Conservation (phyloP, 805 yeast genomes). For the Phaffomyces antillensis region DNA sequence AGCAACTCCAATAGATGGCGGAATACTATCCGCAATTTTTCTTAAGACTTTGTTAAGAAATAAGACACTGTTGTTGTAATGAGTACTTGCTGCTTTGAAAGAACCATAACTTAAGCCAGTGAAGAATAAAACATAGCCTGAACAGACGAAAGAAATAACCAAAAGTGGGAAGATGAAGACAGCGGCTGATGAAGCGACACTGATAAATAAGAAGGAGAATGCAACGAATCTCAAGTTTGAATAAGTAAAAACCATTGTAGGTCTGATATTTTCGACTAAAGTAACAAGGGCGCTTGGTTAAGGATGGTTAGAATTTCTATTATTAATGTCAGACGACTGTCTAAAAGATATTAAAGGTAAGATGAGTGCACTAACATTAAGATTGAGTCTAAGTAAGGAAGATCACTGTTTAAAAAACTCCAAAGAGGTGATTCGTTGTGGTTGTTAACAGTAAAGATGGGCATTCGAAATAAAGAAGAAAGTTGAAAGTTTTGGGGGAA, state of each 20-base stretch:
- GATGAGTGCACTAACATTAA: slow-evolving; percentile 1
- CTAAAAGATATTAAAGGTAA: too few species aligned
- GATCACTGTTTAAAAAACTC: slow-evolving; percentile 7
- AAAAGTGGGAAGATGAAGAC: slow-evolving; percentile 19
- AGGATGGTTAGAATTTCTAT: not conserved
- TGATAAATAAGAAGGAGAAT: slow-evolving; percentile 14
- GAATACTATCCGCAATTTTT: slow-evolving; percentile 21
- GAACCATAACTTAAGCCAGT: slow-evolving; percentile 20
- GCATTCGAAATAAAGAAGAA: not conserved
- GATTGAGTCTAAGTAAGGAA: slow-evolving; percentile 16
- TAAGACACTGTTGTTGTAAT: slow-evolving; percentile 20
- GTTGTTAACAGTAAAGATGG: slow-evolving; percentile 18
- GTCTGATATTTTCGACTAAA: not conserved
- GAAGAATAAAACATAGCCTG: slow-evolving; percentile 22
- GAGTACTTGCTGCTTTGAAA: slow-evolving; percentile 20
- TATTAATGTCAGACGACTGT: not conserved
- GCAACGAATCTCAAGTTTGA: slow-evolving; percentile 14
- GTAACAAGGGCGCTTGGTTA: slow-evolving; percentile 1
- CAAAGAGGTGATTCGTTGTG: slow-evolving; percentile 7
- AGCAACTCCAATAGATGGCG: slow-evolving; percentile 23
- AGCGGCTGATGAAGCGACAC: slow-evolving; percentile 9
- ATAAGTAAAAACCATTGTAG: slow-evolving; percentile 8
- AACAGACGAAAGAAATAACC: slow-evolving; percentile 17
- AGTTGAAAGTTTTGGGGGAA: too few species aligned
- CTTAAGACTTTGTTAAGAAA: slow-evolving; percentile 21